Evolutionary conservation across 768 basidiomycete genomes (phyloP), one percentile per base, ranked within the genome.

Genomic region (Gyrodon lividus): DNA sequence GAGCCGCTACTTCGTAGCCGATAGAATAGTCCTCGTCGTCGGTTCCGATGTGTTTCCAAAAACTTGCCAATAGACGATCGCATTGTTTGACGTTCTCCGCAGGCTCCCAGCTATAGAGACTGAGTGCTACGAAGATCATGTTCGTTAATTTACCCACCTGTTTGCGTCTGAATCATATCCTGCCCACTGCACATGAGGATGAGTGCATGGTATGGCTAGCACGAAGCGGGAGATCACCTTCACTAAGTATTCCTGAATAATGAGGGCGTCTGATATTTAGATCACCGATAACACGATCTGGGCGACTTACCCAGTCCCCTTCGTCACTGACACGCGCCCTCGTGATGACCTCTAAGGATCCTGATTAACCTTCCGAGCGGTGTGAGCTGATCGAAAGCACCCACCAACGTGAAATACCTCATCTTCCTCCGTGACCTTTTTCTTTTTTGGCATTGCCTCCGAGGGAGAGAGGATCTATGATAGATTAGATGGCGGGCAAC

Each of bases 41-140:
- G 16, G 64, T 63, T 1, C 86, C 86, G 17, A 88, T 57, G 46
- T 84, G 74, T 5, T 66, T 61, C 83, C 83, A 86, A 62, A 89
- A 89, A 54, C 81, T 82, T n/a, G 64, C 54, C 22, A 87, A 67
- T 14, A 89, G 72, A 17, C 82, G 76, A 14, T 77, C 66, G 60
- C 87, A 89, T 23, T 75, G 70, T 31, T 63, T 57, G 13, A 89
- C 72, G 61, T 89, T 86, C 6, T 67, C 68, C 45, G 74, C 68
- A 10, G 87, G 87, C 52, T 89, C 87, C 87, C 87, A 89, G 58
- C 87, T 89, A 50, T 39, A 52, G 33, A 24, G 0, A 39, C 5
- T 28, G 38, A 55, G 33, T n/a, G 26, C 48, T 43, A 46, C 22
- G 14, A 37, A 46, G 51, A 28, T 23, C 20, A 37, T 33, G 34